Evolutionary conservation across 2,329 filamentous ascomycete genomes (phyloP), one percentile per base, ranked within the genome.

Genomic region (Fusarium guadeloupense): DNA sequence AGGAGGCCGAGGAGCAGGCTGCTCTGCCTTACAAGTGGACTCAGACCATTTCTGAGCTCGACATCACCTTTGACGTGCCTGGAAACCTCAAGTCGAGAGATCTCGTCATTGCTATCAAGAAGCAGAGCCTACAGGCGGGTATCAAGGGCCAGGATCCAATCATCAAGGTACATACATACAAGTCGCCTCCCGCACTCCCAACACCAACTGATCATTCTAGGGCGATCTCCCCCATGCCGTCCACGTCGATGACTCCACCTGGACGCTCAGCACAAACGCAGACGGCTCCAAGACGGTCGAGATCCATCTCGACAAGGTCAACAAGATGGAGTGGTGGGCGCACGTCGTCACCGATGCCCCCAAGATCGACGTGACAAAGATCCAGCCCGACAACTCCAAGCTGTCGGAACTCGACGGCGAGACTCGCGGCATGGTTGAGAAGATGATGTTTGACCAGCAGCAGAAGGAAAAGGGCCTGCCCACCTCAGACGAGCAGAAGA

Each of bases 361-460:
- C 62, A 91, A 89, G 78, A 96, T 99, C 77, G 95, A 99, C 79
- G 92, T 96, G 30, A 89, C 89, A 70, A 97, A 97, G 82, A 98
- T 99, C 77, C 86, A 89, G 74, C 95, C 95, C 19, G 95, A 98
- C 79, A 93, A 90, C 74, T 93, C 89, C 74, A 96, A 93, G 76
- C 83, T 99, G 71, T 89, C 90, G 53, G 95, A 99, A 76, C 81
- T 99, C 67, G 94, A 98, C 73, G 95, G 95, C 59, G 91, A 96
- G 83, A 99, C 95, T 48, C 86, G 95, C 64, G 86, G 88, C 55
- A 98, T 99, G 94, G 95, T 99, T 38, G 95, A 99, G 87, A 99
- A 99, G 86, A 99, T 99, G 95, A 99, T 99, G 95, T 99, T 85
- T 72, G 95, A 99, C 80, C 95, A 99, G 83, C 84, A 91, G 67